Conservation (phyloP, 768 basidiomycete genomes). For the Chalciporus sphaerocephalus region DNA sequence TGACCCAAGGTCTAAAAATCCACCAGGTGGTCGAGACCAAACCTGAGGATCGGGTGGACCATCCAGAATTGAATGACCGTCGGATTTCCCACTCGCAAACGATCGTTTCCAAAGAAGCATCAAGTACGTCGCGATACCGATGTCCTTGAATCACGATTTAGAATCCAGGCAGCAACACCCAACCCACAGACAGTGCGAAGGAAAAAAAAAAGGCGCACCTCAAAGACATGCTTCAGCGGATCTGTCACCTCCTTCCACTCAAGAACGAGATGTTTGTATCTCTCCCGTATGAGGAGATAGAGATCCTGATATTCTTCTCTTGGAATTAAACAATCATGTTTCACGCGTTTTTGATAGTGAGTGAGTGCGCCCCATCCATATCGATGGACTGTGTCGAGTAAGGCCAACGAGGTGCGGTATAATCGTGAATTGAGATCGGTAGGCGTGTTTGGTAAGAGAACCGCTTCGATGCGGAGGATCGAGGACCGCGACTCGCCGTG, state of each 20-base stretch:
- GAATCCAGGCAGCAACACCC: not conserved
- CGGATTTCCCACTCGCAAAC: conserved; percentile 33
- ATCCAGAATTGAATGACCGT: not conserved
- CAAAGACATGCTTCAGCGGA: conserved; percentile 86
- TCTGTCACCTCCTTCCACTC: conserved; percentile 82
- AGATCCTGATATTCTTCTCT: conserved; percentile 84
- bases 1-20: conserved; percentile 88
- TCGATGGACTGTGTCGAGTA: conserved; percentile 81
- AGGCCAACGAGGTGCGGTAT: conserved; percentile 73
- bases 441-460: conserved; percentile 41
- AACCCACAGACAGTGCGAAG: no score
- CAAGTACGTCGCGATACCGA: conserved; percentile 90
- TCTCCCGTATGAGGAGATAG: conserved; percentile 81
- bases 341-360: conserved; percentile 81
- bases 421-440: conserved; percentile 58
- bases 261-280: conserved; percentile 71
- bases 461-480: conserved; percentile 19
- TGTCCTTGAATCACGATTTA: conserved; percentile 63
- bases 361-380: conserved; percentile 83
- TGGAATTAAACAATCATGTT: conserved; percentile 75
- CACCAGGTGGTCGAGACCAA: conserved; percentile 79
- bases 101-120: conserved; percentile 87
- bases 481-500: no score
- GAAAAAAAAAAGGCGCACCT: conserved; percentile 40
- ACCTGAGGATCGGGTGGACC: conserved; percentile 6